phyloP scores from a whole-genome alignment of 345 rosid species.

The Citrus medica region DNA sequence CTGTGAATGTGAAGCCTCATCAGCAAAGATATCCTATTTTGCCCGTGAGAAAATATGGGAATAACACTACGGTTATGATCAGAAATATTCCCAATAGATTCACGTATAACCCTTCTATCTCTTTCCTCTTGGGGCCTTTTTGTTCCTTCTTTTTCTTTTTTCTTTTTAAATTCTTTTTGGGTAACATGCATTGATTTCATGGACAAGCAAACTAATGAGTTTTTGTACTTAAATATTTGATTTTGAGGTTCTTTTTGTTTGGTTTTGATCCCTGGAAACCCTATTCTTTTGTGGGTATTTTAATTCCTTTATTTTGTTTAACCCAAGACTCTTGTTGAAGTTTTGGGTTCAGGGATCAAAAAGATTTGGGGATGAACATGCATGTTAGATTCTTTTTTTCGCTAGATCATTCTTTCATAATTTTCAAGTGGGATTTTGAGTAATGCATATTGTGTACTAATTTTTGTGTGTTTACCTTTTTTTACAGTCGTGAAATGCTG shows the following conservation, averaged over 20 bases:
- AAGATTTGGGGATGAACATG: background rate
- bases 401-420: background rate
- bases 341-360: background rate
- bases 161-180: no score
- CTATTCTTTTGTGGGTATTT: background rate
- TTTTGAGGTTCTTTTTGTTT: background rate
- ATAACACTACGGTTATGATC: slow-evolving; percentile 63
- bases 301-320: background rate
- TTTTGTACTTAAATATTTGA: no score
- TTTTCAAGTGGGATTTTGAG: background rate
- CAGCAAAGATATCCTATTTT: slow-evolving; percentile 6
- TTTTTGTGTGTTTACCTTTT: background rate
- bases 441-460: background rate
- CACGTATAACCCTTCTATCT: slow-evolving; percentile 38
- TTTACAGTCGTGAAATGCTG: slow-evolving; percentile 54
- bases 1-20: background rate
- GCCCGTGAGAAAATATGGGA: slow-evolving; percentile 24
- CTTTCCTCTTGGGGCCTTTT: background rate
- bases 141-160: no score
- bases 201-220: background rate
- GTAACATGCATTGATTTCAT: background rate
- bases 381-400: background rate
- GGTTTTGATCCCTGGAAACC: background rate
- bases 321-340: background rate
- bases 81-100: slow-evolving; percentile 70